A percentile compares a stretch with the other conserved stretches of the same genome.
phyloP scores from a whole-genome alignment of 768 basidiomycete species.

The Cystofilobasidium bisporidii region DNA sequence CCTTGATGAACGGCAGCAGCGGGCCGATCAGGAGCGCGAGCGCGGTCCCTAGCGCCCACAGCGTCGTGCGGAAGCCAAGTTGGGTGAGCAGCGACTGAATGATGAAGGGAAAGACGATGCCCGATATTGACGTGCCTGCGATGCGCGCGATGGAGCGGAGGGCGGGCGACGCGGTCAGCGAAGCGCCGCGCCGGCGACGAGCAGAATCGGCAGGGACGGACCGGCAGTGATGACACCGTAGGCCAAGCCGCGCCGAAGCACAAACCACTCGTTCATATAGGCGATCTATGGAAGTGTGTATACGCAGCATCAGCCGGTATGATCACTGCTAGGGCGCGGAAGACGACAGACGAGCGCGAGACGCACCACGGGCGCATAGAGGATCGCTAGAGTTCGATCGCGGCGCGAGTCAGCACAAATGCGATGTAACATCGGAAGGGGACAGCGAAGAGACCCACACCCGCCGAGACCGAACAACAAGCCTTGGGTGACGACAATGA shows the following conservation, averaged over 20 bases:
- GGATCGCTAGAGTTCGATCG: too few relatives aligned
- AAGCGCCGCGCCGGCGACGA: not conserved
- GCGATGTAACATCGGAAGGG: too few relatives aligned
- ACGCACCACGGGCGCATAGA: not conserved
- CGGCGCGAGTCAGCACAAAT: too few relatives aligned
- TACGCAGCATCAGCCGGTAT: too few relatives aligned
- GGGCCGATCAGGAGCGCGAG: not conserved
- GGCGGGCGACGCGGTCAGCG: too few relatives aligned
- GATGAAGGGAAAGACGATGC: conserved; percentile 15
- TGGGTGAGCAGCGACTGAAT: not conserved
- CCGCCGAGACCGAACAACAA: not conserved
- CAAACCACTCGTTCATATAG: conserved; percentile 9
- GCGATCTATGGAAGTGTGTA: not conserved
- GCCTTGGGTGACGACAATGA: not conserved
- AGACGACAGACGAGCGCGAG: too few relatives aligned
- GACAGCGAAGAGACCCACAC: not conserved
- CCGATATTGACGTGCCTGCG: not conserved
- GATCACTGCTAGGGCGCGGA: too few relatives aligned
- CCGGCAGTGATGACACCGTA: conserved; percentile 3
- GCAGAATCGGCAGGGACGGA: not conserved
- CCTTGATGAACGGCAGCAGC: conserved; percentile 5
- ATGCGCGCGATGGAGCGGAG: too few relatives aligned
- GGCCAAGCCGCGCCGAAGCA: not conserved
- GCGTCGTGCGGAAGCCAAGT: not conserved
- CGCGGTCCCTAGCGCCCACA: not conserved